Conservation (phyloP, 2,329 filamentous ascomycete species). For the Phaeosphaeriaceae sp. region DNA sequence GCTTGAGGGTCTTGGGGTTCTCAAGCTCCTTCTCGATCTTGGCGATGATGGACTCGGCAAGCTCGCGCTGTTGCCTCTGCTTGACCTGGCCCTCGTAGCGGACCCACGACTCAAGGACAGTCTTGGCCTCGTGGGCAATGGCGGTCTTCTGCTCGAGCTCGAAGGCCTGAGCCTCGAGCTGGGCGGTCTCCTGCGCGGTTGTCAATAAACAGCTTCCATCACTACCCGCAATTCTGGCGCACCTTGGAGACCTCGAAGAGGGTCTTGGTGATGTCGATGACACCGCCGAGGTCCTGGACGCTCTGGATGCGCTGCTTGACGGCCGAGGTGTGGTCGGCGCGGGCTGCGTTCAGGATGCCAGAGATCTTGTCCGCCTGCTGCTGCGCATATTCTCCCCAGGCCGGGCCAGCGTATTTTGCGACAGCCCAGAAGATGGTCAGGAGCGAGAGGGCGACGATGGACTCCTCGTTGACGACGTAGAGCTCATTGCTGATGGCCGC, state of each 20-base stretch:
- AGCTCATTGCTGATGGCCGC: slow-evolving; percentile 99
- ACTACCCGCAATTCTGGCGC: slow-evolving; percentile 38
- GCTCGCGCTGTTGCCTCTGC: slow-evolving; percentile 96
- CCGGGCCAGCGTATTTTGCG: slow-evolving; percentile 91
- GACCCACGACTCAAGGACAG: slow-evolving; percentile 96
- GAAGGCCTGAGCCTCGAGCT: slow-evolving; percentile 93
- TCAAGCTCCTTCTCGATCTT: slow-evolving; percentile 99
- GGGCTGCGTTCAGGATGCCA: slow-evolving; percentile 91
- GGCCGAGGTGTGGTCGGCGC: slow-evolving; percentile 92
- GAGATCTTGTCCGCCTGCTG: slow-evolving; percentile 90
- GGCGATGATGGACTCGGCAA: slow-evolving; percentile 89
- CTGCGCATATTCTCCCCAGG: slow-evolving; percentile 92
- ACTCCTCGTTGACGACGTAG: slow-evolving; percentile 99
- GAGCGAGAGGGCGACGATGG: slow-evolving; percentile 90
- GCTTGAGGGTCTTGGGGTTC: slow-evolving; percentile 95
- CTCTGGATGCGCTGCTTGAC: slow-evolving; percentile 94
- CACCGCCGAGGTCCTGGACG: slow-evolving; percentile 91
- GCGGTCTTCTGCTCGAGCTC: slow-evolving; percentile 97
- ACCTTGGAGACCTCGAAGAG: slow-evolving; percentile 99
- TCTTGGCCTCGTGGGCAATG: slow-evolving; percentile 90
- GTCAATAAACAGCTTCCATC: slow-evolving; percentile 26
- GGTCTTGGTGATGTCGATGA: slow-evolving; percentile 95
- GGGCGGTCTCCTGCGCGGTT: slow-evolving; percentile 81
- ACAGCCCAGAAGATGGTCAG: slow-evolving; percentile 91
- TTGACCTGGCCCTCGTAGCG: slow-evolving; percentile 99